phyloP scores from a whole-genome alignment of 495 filamentous ascomycete genomes.

The Penicillium fimorum region DNA sequence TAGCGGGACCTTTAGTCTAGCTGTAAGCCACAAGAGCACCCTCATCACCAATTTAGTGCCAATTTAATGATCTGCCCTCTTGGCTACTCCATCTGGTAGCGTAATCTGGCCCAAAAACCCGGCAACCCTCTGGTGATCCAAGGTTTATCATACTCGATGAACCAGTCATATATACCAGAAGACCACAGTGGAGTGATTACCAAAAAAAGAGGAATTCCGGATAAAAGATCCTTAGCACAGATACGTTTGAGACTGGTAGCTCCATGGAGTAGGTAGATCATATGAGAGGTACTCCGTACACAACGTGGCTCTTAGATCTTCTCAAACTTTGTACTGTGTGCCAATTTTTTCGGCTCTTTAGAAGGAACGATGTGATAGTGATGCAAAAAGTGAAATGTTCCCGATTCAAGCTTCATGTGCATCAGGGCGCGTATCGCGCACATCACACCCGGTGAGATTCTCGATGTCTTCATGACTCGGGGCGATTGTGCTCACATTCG shows the following conservation, averaged over 20 bases:
- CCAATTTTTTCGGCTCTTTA: not conserved
- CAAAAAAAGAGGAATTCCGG: conserved; percentile 11
- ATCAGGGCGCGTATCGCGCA: conserved; percentile 21
- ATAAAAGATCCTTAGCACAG: conserved; percentile 5
- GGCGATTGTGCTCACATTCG: not conserved
- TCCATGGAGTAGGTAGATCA: conserved; percentile 7
- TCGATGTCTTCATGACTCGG: conserved; percentile 1
- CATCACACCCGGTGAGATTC: conserved; percentile 13
- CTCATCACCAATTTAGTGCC: not conserved
- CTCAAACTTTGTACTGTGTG: not conserved
- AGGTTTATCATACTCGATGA: conserved; percentile 14
- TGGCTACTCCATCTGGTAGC: not conserved
- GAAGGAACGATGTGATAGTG: not conserved
- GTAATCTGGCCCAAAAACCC: conserved; percentile 10
- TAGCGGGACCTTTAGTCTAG: conserved; percentile 6
- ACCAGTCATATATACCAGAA: conserved; percentile 13
- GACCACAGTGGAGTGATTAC: conserved; percentile 7
- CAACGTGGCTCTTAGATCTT: conserved; percentile 5
- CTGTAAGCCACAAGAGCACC: not conserved
- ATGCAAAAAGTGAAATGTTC: not conserved
- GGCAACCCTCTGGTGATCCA: conserved; percentile 15
- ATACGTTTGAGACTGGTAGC: conserved; percentile 1
- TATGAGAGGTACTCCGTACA: not conserved
- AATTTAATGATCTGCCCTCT: conserved; percentile 16
- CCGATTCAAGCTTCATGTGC: conserved; percentile 21